A percentile compares a stretch with the other conserved stretches of the same genome.
Evolutionary conservation across 116 monocot species (phyloP).

Genomic region (Trichopus zeylanicus): DNA sequence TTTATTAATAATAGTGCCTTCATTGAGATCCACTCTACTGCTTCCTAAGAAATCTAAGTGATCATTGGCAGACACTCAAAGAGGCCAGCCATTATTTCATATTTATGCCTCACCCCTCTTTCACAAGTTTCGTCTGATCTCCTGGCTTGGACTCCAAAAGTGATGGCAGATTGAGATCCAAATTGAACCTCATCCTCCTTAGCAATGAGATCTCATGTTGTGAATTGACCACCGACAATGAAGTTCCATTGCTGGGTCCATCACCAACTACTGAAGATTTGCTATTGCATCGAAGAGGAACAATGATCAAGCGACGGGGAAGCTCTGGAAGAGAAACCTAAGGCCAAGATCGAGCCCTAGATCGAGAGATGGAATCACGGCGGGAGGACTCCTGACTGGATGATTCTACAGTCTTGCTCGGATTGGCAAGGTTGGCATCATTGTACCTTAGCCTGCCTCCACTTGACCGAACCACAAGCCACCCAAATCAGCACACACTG

Average conservation of each 20-base stretch:
- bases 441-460: conserved; percentile 36
- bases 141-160: conserved; percentile 6
- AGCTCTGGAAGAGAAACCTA: conserved; percentile 16
- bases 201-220: neutral
- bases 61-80: too few relatives aligned
- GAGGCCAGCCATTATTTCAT: too few relatives aligned
- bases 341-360: conserved; percentile 9
- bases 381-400: conserved; percentile 7
- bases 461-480: conserved; percentile 27
- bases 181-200: neutral
- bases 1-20: too few relatives aligned
- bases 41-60: too few relatives aligned
- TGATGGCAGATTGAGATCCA: conserved; percentile 20
- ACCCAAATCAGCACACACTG: conserved; percentile 37
- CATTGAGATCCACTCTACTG: too few relatives aligned
- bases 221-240: conserved; percentile 19
- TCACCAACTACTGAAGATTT: neutral
- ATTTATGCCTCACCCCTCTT: too few relatives aligned
- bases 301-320: neutral
- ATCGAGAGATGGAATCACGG: neutral
- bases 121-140: too few relatives aligned
- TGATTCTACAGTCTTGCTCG: conserved; percentile 24
- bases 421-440: conserved; percentile 12
- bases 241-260: conserved; percentile 1
- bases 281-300: conserved; percentile 14